Percentiles rank a stretch among this genome's conserved stretches.
Conservation (phyloP, 2,329 filamentous ascomycete species). For the Diaporthe caulivora region DNA sequence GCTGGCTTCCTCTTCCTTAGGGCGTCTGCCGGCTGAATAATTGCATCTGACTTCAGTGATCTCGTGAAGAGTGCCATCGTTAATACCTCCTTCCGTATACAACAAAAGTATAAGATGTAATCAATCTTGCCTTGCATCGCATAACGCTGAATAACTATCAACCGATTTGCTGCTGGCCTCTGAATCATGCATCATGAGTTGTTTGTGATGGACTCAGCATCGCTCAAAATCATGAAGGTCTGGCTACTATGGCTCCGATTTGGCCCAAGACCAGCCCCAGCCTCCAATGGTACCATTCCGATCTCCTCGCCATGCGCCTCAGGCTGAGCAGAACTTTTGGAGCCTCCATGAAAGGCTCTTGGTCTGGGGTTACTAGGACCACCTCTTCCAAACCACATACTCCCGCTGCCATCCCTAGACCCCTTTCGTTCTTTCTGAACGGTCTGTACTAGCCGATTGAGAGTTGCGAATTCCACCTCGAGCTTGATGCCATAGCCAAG, state of each 20-base stretch:
- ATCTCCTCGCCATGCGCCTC: background rate
- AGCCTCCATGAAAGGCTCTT: background rate
- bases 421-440: background rate
- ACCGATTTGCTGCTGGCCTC: background rate
- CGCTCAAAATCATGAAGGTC: background rate
- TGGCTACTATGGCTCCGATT: background rate
- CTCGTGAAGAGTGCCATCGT: no score
- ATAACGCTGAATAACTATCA: background rate
- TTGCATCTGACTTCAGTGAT: no score
- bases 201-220: background rate
- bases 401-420: background rate
- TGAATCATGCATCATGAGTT: background rate
- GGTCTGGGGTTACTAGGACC: background rate
- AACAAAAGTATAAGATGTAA: background rate
- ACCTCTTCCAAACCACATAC: background rate
- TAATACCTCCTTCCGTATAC: no score
- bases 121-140: background rate
- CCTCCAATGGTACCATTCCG: background rate
- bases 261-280: background rate
- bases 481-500: background rate
- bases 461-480: background rate
- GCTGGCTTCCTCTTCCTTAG: background rate
- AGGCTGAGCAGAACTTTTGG: background rate
- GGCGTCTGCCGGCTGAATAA: background rate
- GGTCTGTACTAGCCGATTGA: background rate